Base-by-base conservation (phyloP, 805 yeast genomes). In the Kazachstania viticola region DNA sequence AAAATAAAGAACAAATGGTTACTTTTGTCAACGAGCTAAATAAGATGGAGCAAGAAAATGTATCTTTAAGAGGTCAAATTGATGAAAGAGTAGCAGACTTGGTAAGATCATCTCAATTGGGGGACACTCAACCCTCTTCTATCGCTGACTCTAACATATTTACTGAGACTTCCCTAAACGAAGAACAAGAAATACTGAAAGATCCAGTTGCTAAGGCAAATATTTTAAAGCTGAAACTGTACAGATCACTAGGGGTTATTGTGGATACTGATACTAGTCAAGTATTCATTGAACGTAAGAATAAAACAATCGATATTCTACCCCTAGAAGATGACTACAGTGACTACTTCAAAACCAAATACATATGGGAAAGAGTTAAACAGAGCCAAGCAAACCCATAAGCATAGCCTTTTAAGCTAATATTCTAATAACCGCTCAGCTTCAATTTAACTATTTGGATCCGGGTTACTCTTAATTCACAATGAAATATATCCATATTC, bases 271-370 rank as follows among this genome's bases (percentile, higher is more conserved):
- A 57, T 14, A 49, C 59, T 9, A 61, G 60, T 17, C 64, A 63
- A 36, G 56, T 73, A 2, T 47, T 75, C 25, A 66, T 76, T 36
- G 72, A 71, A 46, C 65, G 64, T 33, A 51, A 52, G n/a, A 55
- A 54, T 17, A 68, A 68, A 29, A 50, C 60, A 17, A 56, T 73
- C 1, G 70, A 68, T 42, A 59, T 70, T 7, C 53, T 79, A 32
- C 66, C 71, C 17, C 65, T 74, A 21, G 67, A 64, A 17, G 61
- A 56, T 30, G 48, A 71, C 36, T 71, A 75, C 39, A 72, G 79
- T 44, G 76, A 75, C 36, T 77, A 67, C 45, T 81, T 79, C 51
- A 68, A 79, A 19, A 69, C 83, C 11, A 81, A 82, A 46, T 78
- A 71, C 48, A 69, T 82, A 21, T 82, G 94, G 94, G 91, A 80